Base-by-base conservation (phyloP, 2,329 filamentous ascomycete genomes). In the Fusarium illudens region DNA sequence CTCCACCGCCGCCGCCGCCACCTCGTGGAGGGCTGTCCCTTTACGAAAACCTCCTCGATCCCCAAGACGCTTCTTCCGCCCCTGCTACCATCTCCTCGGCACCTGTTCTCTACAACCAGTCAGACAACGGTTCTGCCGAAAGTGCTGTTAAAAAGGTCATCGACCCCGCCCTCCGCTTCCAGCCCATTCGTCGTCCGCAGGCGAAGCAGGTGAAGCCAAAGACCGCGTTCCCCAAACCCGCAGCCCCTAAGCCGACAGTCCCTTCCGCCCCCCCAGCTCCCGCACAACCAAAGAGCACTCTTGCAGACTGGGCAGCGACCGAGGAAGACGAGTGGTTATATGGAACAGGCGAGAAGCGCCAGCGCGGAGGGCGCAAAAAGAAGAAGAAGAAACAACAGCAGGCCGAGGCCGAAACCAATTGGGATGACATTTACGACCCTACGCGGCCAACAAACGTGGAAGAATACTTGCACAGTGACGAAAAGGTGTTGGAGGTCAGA, bases 381-480 rank as follows among this genome's bases (percentile, higher is more conserved):
- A 92, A 92, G 84, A 90, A 90, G 78, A 86, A 87, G 73, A 86
- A 88, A 63, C 84, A 86, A 67, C 83, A 87, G 6, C 42, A 82
- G 84, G 48, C 78, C 12, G 63, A 85, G 29, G 80, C 85, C 53
- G 86, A 88, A 76, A 89, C 87, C n/a, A 90, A 97, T 75, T 97
- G 94, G 94, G 92, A 97, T 76, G 93, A 96, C 76, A 87, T 96
- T 22, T 97, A 97, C 77, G 94, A 97, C 74, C 92, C 93, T 1
- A 84, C 90, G 11, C 84, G 92, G 36, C 94, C 94, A 9, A 96
- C 92, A 37, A 94, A 90, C 70, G 92, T 95, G 51, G 91, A 94
- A 58, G 92, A 95, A 74, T 97, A 96, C 76, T 86, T 92, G 62
- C 85, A 89, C 63, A 96, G 93, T 74, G 93, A 96, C 61, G 94